Conservation (phyloP, 768 basidiomycete genomes). For the Lanmaoa pseudosensibilis region DNA sequence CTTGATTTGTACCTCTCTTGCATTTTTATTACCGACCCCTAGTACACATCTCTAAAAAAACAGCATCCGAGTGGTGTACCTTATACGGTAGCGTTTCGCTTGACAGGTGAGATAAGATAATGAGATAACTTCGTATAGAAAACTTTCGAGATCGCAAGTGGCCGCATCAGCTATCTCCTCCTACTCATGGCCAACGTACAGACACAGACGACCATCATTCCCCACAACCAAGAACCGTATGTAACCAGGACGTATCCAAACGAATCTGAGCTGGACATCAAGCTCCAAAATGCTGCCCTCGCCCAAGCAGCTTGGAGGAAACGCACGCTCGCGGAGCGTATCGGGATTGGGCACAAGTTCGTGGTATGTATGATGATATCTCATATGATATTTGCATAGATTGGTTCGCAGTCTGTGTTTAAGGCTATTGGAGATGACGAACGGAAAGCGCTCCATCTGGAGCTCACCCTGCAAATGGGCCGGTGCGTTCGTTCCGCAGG, state of each 20-base stretch:
- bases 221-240: conserved; percentile 72
- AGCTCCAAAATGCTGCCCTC: conserved; percentile 52
- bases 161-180: background rate
- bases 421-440: conserved; percentile 48
- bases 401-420: conserved; percentile 45
- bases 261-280: conserved; percentile 56
- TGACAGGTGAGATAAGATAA: conserved; percentile 16
- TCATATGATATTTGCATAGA: background rate
- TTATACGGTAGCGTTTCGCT: background rate
- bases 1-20: conserved; percentile 10
- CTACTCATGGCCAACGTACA: conserved; percentile 22
- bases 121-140: background rate
- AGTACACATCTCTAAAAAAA: background rate
- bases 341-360: conserved; percentile 71
- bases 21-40: conserved; percentile 1
- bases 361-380: conserved; percentile 46
- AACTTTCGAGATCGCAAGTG: background rate
- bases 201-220: conserved; percentile 79
- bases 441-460: conserved; percentile 49
- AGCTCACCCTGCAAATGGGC: conserved; percentile 90
- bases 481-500: conserved; percentile 49
- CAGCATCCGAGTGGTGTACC: background rate
- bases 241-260: conserved; percentile 59
- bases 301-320: conserved; percentile 79
- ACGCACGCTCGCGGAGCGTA: conserved; percentile 57